These are phyloP conservation scores for Cercospora nicotianae DNA, from an alignment of 2,329 filamentous ascomycete species.

Conservation along the genomic window DNA sequence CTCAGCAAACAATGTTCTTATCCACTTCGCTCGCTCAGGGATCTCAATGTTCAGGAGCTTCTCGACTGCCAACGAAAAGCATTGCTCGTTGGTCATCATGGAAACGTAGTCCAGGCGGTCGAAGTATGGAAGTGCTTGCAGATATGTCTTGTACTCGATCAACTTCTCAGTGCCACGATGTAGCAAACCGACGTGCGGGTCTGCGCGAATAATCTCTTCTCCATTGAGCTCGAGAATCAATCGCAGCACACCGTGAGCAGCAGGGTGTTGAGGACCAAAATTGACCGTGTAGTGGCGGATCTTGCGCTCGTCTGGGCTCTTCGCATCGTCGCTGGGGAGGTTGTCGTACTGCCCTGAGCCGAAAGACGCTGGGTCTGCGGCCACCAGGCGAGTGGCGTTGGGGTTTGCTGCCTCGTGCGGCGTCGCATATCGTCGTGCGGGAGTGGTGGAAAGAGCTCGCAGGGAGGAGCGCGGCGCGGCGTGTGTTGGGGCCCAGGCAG, in stretches of 20 bases:
- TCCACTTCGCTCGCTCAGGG: slow-evolving; percentile 93
- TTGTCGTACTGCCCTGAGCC: slow-evolving; percentile 50
- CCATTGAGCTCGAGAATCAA: slow-evolving; percentile 97
- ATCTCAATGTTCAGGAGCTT: slow-evolving; percentile 97
- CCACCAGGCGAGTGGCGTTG: slow-evolving; percentile 49
- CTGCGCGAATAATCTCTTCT: slow-evolving; percentile 93
- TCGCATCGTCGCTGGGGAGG: slow-evolving; percentile 48
- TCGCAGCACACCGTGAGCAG: slow-evolving; percentile 95
- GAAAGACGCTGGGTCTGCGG: slow-evolving; percentile 64
- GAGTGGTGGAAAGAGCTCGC: slow-evolving; percentile 67
- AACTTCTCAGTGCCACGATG: slow-evolving; percentile 98
- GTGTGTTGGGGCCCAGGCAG: slow-evolving; percentile 27
- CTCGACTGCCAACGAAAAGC: slow-evolving; percentile 91
- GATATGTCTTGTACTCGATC: slow-evolving; percentile 99
- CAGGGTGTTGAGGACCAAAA: slow-evolving; percentile 97
- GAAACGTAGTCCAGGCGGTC: slow-evolving; percentile 98
- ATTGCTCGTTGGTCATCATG: slow-evolving; percentile 99
- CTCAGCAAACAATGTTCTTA: slow-evolving; percentile 92
- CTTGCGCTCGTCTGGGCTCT: slow-evolving; percentile 66
- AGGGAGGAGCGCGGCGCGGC: slow-evolving; percentile 36
- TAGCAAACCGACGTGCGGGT: slow-evolving; percentile 93
- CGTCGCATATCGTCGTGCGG: slow-evolving; percentile 63
- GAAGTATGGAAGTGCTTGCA: slow-evolving; percentile 97
- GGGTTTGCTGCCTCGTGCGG: slow-evolving; percentile 40
- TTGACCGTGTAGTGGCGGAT: slow-evolving; percentile 99